These are phyloP conservation scores for Cutaneotrichosporon cyanovorans DNA, from an alignment of 1,284 basidiomycete species.

Conservation along the genomic window DNA sequence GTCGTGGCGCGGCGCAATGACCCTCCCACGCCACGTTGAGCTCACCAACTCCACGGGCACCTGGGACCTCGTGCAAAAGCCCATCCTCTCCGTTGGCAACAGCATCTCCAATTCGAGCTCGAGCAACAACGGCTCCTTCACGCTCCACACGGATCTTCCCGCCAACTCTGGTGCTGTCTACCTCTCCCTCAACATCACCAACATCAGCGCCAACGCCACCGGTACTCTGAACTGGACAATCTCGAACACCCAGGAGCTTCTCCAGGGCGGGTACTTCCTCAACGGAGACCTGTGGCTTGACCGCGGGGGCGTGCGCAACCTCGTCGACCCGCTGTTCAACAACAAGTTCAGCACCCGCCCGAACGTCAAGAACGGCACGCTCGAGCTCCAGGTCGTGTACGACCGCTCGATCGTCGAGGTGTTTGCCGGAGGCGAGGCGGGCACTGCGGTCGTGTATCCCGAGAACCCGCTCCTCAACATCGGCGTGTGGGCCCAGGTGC, in stretches of 20 bases:
- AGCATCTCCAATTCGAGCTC: conserved; percentile 2
- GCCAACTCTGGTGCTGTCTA: background rate
- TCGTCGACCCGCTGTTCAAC: conserved; percentile 28
- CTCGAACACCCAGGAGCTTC: conserved; percentile 15
- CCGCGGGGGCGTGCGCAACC: conserved; percentile 23
- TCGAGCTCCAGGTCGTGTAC: conserved; percentile 23
- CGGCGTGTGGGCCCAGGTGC: background rate
- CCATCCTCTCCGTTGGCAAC: conserved; percentile 24
- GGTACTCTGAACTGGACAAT: conserved; percentile 25
- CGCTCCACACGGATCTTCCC: background rate
- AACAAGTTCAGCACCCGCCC: conserved; percentile 33
- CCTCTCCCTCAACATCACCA: background rate
- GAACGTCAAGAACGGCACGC: background rate
- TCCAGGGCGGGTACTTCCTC: conserved; percentile 32
- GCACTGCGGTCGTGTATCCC: conserved; percentile 3
- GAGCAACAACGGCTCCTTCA: conserved; percentile 2
- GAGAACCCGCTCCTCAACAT: background rate
- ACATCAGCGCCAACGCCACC: conserved; percentile 3
- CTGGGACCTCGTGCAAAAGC: conserved; percentile 36
- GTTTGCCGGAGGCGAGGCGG: conserved; percentile 27
- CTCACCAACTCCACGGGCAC: conserved; percentile 33
- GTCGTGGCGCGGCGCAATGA: conserved; percentile 44
- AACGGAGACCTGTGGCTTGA: conserved; percentile 34
- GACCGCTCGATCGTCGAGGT: conserved; percentile 39
- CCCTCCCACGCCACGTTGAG: conserved; percentile 18